A percentile compares a stretch with the other conserved stretches of the same genome.
phyloP scores from a whole-genome alignment of 768 basidiomycete genomes.

The Serendipita sp. region DNA sequence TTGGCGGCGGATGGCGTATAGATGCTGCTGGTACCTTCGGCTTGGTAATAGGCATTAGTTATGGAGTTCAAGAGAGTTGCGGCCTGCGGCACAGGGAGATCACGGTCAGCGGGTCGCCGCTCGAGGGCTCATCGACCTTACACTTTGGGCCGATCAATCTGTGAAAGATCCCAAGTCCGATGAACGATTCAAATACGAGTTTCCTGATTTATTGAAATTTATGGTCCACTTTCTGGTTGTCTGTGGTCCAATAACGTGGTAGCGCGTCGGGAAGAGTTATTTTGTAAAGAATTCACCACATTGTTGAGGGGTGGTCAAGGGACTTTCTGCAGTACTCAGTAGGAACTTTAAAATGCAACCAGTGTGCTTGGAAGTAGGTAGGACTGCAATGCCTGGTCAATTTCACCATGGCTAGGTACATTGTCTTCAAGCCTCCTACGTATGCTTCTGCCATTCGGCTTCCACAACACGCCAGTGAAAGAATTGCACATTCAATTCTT shows the following conservation, averaged over 20 bases:
- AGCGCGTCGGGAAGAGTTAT: background rate
- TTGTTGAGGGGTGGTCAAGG: background rate
- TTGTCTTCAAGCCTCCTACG: no score
- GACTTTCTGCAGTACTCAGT: background rate
- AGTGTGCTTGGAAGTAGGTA: background rate
- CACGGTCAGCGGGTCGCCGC: background rate
- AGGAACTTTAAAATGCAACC: background rate
- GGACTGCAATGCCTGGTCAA: no score
- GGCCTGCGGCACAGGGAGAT: background rate
- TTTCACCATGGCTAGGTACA: no score
- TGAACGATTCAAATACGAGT: background rate
- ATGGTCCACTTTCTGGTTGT: background rate
- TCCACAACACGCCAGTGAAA: no score
- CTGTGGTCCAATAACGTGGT: background rate
- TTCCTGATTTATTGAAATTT: background rate
- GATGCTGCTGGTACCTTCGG: background rate
- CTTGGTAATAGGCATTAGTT: background rate
- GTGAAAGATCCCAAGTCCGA: background rate
- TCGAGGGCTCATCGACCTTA: background rate
- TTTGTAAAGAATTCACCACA: background rate
- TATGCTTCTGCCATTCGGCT: no score
- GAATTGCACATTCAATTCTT: no score
- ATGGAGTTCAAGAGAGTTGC: background rate
- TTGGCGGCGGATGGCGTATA: background rate
- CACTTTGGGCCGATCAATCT: conserved; percentile 2